Conservation (phyloP, 2,329 filamentous ascomycete species). For the Rhynchosporium agropyri region DNA sequence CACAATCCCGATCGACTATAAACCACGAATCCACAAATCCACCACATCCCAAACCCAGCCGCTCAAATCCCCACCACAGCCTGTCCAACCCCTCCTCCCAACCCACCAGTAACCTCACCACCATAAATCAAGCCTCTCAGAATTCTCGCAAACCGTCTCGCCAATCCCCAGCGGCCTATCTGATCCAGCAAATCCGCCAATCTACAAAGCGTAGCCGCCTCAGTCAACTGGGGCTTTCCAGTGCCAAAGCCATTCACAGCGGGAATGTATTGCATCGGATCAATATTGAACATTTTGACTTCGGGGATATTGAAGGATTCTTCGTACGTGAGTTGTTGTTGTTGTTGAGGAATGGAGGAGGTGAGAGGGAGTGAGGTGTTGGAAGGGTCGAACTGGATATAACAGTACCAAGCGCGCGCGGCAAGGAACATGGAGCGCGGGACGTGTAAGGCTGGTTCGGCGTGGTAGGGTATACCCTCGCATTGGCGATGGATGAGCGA, state of each 20-base stretch:
- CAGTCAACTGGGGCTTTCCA: constrained; percentile 13
- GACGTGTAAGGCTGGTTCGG: constrained; percentile 28
- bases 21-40: too few relatives aligned
- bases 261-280: constrained; percentile 17
- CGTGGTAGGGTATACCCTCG: constrained; percentile 23
- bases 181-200: constrained; percentile 16
- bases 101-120: not conserved
- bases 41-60: too few relatives aligned
- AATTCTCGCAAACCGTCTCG: constrained; percentile 14
- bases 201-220: constrained; percentile 15
- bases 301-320: constrained; percentile 20
- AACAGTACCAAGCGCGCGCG: constrained; percentile 17
- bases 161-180: constrained; percentile 15
- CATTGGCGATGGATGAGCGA: constrained; percentile 21
- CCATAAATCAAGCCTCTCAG: constrained; percentile 13
- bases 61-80: too few relatives aligned
- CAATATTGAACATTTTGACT: constrained; percentile 18
- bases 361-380: not conserved
- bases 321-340: constrained; percentile 3
- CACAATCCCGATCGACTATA: too few relatives aligned
- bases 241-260: constrained; percentile 14
- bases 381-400: constrained; percentile 18
- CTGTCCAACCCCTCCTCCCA: not conserved
- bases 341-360: not conserved
- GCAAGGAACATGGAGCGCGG: constrained; percentile 27